A percentile compares a stretch with the other conserved stretches of the same genome.
These are phyloP conservation scores for Botrytis galanthina DNA, from an alignment of 2,329 filamentous ascomycete genomes.

Conservation along the genomic window DNA sequence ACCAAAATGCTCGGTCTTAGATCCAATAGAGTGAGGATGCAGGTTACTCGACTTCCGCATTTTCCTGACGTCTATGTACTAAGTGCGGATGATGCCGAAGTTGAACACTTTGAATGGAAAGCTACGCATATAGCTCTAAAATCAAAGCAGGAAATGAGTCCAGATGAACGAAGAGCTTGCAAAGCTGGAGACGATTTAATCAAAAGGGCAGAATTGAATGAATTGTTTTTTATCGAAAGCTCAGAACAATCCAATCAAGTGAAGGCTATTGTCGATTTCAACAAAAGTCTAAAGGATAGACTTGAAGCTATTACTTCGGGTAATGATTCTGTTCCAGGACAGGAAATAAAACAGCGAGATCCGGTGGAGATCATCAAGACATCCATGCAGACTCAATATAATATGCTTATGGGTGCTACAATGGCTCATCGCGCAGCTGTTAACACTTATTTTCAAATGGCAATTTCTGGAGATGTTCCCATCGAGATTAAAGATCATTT, in stretches of 20 bases:
- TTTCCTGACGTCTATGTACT: neutral
- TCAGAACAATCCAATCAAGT: neutral
- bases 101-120: neutral
- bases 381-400: neutral
- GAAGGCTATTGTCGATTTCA: neutral
- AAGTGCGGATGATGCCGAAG: neutral
- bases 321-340: no score
- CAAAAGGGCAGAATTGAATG: neutral
- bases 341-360: neutral
- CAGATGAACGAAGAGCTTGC: neutral
- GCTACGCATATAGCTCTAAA: neutral
- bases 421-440: neutral
- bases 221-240: neutral
- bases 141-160: conserved; percentile 3
- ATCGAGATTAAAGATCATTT: neutral
- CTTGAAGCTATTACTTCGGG: neutral
- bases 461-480: neutral
- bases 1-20: neutral
- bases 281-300: neutral
- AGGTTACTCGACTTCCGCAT: neutral
- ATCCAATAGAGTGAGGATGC: neutral
- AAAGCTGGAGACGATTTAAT: neutral
- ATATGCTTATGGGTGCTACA: neutral
- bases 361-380: neutral
- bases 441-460: neutral